Conservation (phyloP, 2,329 filamentous ascomycete species). For the Fusarium torulosum region DNA sequence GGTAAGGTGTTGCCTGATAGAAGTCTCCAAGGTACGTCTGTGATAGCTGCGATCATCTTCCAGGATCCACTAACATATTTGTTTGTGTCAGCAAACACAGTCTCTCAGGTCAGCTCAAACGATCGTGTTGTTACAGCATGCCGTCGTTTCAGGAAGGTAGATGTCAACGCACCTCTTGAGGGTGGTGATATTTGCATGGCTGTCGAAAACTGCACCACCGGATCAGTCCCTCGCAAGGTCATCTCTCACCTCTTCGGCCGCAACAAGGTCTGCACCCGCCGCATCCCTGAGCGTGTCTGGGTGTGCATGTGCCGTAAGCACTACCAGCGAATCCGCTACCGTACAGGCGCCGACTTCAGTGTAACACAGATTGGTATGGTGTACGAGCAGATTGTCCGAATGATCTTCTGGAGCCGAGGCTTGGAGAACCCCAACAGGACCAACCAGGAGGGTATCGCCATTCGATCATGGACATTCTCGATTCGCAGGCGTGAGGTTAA, state of each 20-base stretch:
- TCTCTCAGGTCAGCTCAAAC: conserved; percentile 25
- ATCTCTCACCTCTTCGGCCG: conserved; percentile 86
- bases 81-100: conserved; percentile 13
- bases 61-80: conserved; percentile 8
- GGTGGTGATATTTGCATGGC: conserved; percentile 64
- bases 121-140: conserved; percentile 41
- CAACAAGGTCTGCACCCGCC: conserved; percentile 81
- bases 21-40: conserved; percentile 24
- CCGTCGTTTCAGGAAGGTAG: conserved; percentile 32
- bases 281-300: conserved; percentile 78
- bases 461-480: conserved; percentile 68
- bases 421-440: conserved; percentile 55
- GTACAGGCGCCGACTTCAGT: conserved; percentile 72
- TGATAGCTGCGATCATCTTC: neutral
- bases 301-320: conserved; percentile 84
- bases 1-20: conserved; percentile 17
- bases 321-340: conserved; percentile 81
- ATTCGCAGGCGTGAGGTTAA: conserved; percentile 74
- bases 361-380: conserved; percentile 74
- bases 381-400: conserved; percentile 69
- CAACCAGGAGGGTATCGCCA: conserved; percentile 50
- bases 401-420: conserved; percentile 72
- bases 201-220: conserved; percentile 68
- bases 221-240: conserved; percentile 75
- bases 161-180: conserved; percentile 32